phyloP scores from a whole-genome alignment of 75 land plant species.

The Isoetes taiwanensis region DNA sequence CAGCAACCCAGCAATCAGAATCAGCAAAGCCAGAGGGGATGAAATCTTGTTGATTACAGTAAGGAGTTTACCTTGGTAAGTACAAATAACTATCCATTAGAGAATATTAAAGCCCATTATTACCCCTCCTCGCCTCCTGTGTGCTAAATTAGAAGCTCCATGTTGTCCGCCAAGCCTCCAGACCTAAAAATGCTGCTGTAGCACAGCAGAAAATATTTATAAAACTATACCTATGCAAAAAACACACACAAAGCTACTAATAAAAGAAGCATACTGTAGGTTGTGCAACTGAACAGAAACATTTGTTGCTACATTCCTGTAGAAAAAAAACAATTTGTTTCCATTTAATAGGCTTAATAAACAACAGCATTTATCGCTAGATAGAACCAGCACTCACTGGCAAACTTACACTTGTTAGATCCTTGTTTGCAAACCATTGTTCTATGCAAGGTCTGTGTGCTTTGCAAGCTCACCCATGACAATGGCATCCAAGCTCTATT shows the following conservation, averaged over 20 bases:
- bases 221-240: not conserved
- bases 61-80: too few species aligned
- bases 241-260: not conserved
- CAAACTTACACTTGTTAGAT: conserved; percentile 85
- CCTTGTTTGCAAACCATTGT: conserved; percentile 76
- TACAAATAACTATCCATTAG: too few species aligned
- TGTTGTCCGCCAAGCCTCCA: conserved; percentile 47
- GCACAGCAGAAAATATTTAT: not conserved
- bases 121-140: conserved; percentile 32
- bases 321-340: not conserved
- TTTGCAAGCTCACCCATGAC: conserved; percentile 78
- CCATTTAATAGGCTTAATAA: too few species aligned
- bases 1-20: conserved; percentile 65
- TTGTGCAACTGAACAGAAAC: conserved; percentile 40
- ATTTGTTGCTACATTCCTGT: conserved; percentile 65
- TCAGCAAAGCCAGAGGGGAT: conserved; percentile 83
- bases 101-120: too few species aligned
- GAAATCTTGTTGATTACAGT: conserved; percentile 55
- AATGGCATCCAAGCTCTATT: conserved; percentile 69
- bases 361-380: too few species aligned
- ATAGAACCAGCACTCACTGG: too few species aligned
- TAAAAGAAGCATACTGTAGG: conserved; percentile 42
- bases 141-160: conserved; percentile 11
- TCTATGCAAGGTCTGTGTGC: conserved; percentile 71
- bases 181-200: conserved; percentile 67